Conservation (phyloP, 2,329 filamentous ascomycete species). For the Colletotrichum musae region DNA sequence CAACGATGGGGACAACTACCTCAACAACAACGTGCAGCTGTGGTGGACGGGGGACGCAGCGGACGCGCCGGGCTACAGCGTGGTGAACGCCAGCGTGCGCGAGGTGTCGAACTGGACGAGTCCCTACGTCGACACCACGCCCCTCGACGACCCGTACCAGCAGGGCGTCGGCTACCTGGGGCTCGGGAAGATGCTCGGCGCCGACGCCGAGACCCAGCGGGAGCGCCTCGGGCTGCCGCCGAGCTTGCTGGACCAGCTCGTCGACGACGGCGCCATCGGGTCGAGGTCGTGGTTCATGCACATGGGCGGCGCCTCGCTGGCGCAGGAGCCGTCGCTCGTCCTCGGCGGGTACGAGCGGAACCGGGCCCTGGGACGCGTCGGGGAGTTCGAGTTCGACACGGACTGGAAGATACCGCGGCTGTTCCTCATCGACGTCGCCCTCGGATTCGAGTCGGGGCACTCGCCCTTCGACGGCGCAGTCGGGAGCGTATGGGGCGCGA, state of each 20-base stretch:
- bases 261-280: not conserved
- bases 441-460: not conserved
- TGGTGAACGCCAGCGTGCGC: not conserved
- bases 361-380: not conserved
- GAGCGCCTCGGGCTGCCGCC: not conserved
- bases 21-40: not conserved
- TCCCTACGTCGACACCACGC: not conserved
- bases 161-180: not conserved
- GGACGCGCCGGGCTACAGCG: accelerated
- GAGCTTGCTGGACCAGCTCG: not conserved
- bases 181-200: not conserved
- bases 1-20: not conserved
- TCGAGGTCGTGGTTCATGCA: not conserved
- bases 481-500: not conserved
- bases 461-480: not conserved
- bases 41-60: not conserved
- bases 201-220: not conserved
- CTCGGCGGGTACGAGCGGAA: not conserved
- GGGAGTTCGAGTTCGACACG: not conserved
- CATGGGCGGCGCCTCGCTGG: not conserved
- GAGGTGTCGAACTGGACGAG: not conserved
- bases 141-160: not conserved
- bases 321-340: not conserved
- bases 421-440: not conserved
- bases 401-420: not conserved